phyloP scores from a whole-genome alignment of 129 eudicot genomes.

The Flaveria brownii region DNA sequence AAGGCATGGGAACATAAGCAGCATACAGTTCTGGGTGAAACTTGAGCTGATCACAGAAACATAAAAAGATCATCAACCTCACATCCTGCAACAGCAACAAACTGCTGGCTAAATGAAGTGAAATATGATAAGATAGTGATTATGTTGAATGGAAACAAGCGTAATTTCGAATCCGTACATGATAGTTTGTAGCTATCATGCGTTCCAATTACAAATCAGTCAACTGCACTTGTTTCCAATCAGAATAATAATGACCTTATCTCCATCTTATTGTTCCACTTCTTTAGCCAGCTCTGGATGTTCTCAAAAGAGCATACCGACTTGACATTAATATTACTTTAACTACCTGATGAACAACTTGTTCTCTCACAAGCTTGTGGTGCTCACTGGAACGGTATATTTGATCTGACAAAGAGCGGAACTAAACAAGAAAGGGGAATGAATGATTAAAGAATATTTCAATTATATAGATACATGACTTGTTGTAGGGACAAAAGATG shows the following conservation, averaged over 20 bases:
- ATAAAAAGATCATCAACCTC: slow-evolving; percentile 6
- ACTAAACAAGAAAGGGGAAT: slow-evolving; percentile 42
- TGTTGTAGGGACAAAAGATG: background rate
- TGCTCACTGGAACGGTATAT: slow-evolving; percentile 72
- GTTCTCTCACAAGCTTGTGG: slow-evolving; percentile 77
- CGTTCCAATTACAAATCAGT: background rate
- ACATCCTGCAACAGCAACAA: background rate
- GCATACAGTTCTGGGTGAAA: slow-evolving; percentile 58
- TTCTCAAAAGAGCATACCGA: background rate
- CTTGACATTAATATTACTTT: slow-evolving; percentile 14
- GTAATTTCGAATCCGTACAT: background rate
- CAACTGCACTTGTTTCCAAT: background rate
- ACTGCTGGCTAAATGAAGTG: slow-evolving; percentile 12
- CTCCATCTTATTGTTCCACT: background rate
- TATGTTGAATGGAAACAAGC: background rate
- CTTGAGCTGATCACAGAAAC: slow-evolving; percentile 58
- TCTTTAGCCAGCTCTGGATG: slow-evolving; percentile 5
- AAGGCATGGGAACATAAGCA: slow-evolving; percentile 83
- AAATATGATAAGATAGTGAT: background rate
- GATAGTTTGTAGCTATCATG: background rate
- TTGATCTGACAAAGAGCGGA: slow-evolving; percentile 85
- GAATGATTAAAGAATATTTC: slow-evolving; percentile 13
- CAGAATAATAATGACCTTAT: background rate
- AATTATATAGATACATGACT: background rate
- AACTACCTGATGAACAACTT: slow-evolving; percentile 67